Conservation (phyloP, 2,329 filamentous ascomycete species). For the Sclerotinia nivalis region DNA sequence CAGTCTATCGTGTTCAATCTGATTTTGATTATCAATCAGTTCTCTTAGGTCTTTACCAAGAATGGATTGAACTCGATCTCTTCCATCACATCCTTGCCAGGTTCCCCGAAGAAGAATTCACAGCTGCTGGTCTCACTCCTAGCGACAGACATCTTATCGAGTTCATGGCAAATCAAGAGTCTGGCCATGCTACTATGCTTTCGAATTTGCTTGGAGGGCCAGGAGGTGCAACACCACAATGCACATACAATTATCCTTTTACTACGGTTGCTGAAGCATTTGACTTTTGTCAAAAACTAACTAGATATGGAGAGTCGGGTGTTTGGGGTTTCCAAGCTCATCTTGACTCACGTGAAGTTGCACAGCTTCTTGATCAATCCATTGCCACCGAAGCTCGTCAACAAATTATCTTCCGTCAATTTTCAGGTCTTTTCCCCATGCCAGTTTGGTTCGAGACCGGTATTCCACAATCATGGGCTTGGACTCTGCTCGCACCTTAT, state of each 20-base stretch:
- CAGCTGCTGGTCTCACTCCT: constrained; percentile 63
- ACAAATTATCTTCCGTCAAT: constrained; percentile 82
- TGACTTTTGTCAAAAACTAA: constrained; percentile 85
- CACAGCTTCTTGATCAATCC: constrained; percentile 70
- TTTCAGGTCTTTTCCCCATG: constrained; percentile 77
- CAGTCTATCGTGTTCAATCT: constrained; percentile 70
- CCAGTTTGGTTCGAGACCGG: constrained; percentile 80
- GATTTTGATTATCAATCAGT: constrained; percentile 80
- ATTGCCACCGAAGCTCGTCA: constrained; percentile 80
- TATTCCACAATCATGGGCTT: constrained; percentile 81
- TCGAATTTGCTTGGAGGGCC: constrained; percentile 71
- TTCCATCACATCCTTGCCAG: constrained; percentile 74
- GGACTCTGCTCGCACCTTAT: constrained; percentile 79
- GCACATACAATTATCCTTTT: constrained; percentile 78
- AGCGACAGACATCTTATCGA: constrained; percentile 71
- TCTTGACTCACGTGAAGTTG: constrained; percentile 73
- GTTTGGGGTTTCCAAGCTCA: constrained; percentile 81
- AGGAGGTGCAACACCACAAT: constrained; percentile 65
- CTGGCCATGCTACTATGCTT: constrained; percentile 74
- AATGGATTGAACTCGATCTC: constrained; percentile 82
- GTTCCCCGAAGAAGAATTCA: constrained; percentile 70
- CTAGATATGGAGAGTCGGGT: constrained; percentile 75
- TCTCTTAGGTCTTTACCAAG: constrained; percentile 74
- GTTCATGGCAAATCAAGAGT: constrained; percentile 77
- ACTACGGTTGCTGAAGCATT: constrained; percentile 73